These are phyloP conservation scores for Hypoxylon sp. DNA, from an alignment of 2,329 filamentous ascomycete genomes.

Conservation along the genomic window DNA sequence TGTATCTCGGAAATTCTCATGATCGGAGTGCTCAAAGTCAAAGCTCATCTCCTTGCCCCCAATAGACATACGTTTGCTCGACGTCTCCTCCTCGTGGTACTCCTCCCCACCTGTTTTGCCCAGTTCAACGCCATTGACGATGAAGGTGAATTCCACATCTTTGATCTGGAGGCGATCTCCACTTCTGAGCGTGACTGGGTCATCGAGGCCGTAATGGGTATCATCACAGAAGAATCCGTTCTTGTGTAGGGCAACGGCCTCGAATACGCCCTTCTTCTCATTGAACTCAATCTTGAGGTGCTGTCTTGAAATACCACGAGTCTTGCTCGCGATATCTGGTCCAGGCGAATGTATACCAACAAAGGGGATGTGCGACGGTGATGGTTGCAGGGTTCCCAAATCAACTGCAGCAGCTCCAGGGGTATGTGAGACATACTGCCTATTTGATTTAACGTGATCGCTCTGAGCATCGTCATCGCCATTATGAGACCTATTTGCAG, in stretches of 20 bases:
- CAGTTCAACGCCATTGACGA: constrained; percentile 74
- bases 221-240: constrained; percentile 81
- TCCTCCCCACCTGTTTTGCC: constrained; percentile 73
- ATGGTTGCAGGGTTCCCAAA: constrained; percentile 71
- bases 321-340: constrained; percentile 72
- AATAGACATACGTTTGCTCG: constrained; percentile 66
- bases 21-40: constrained; percentile 76
- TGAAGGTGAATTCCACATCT: constrained; percentile 76
- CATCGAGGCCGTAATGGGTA: constrained; percentile 64
- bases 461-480: constrained; percentile 58
- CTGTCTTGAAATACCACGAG: constrained; percentile 80
- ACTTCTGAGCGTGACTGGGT: constrained; percentile 72
- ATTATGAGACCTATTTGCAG: constrained; percentile 60
- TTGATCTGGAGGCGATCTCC: constrained; percentile 80
- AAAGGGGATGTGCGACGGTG: constrained; percentile 74
- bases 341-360: constrained; percentile 81
- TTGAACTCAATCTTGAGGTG: constrained; percentile 83
- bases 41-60: constrained; percentile 81
- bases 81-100: constrained; percentile 65
- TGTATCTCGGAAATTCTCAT: constrained; percentile 70
- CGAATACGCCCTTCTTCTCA: constrained; percentile 72
- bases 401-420: constrained; percentile 73
- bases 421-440: constrained; percentile 73
- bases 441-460: constrained; percentile 67
- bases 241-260: constrained; percentile 72